phyloP scores from a whole-genome alignment of 2,329 filamentous ascomycete species.

The Fusarium sp. region DNA sequence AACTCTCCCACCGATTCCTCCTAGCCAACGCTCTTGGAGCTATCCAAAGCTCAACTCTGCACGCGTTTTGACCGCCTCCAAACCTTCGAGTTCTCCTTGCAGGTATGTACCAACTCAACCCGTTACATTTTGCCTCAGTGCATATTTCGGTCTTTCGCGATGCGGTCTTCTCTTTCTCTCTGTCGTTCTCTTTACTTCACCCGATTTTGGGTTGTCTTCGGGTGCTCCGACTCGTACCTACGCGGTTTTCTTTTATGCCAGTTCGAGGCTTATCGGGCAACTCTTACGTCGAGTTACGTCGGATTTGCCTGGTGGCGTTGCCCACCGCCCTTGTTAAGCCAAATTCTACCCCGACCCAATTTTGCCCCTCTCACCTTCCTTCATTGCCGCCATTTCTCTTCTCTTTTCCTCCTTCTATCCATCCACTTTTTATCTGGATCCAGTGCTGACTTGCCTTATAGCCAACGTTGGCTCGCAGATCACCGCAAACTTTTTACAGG shows the following conservation, averaged over 20 bases:
- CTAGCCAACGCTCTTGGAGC: slow-evolving; percentile 27
- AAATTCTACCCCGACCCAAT: slow-evolving; percentile 42
- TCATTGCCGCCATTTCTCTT: slow-evolving; percentile 32
- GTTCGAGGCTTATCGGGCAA: slow-evolving; percentile 21
- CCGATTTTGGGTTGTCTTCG: neutral
- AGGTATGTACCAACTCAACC: slow-evolving; percentile 35
- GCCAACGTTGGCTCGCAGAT: slow-evolving; percentile 43
- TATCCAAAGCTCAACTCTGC: slow-evolving; percentile 19
- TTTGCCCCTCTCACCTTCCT: slow-evolving; percentile 44
- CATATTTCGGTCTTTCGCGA: neutral
- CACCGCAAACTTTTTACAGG: slow-evolving; percentile 19
- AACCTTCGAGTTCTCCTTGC: slow-evolving; percentile 31
- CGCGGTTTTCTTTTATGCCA: slow-evolving; percentile 21
- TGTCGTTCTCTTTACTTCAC: neutral
- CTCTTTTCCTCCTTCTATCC: slow-evolving; percentile 18
- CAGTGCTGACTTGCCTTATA: slow-evolving; percentile 35
- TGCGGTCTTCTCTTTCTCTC: neutral
- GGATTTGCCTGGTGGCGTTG: slow-evolving; percentile 48
- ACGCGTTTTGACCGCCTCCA: slow-evolving; percentile 47
- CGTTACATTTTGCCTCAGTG: neutral
- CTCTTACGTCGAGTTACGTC: slow-evolving; percentile 38
- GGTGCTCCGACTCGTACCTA: slow-evolving; percentile 10
- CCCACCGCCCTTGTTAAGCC: slow-evolving; percentile 43
- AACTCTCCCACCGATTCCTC: slow-evolving; percentile 5
- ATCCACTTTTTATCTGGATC: slow-evolving; percentile 25